Evolutionary conservation across 139 green algal species (phyloP).

Genomic region (Raphidocelis subcapitata): DNA sequence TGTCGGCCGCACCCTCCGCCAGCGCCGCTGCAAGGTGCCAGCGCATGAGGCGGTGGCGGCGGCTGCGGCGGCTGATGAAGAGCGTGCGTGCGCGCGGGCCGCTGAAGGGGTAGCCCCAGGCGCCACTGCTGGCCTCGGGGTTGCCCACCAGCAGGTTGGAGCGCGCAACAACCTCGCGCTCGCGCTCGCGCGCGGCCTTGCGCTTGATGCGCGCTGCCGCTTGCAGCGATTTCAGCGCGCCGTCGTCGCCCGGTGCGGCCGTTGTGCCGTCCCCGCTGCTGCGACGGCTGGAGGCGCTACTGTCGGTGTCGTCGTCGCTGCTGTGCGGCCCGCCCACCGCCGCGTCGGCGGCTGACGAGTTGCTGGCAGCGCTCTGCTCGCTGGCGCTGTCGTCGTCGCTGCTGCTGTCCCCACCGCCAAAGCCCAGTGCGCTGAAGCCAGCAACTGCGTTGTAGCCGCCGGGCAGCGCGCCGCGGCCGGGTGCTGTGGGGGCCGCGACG

Average conservation of each 20-base stretch:
- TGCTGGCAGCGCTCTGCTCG: no score
- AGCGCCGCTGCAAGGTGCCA: conserved; percentile 21
- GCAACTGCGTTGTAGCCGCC: conserved; percentile 25
- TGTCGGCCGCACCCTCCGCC: conserved; percentile 4
- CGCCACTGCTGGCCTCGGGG: conserved; percentile 6
- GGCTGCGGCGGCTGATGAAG: conserved; percentile 40
- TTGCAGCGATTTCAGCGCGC: not conserved
- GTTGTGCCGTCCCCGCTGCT: conserved; percentile 2
- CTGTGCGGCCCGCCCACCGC: no score
- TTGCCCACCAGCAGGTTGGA: not conserved
- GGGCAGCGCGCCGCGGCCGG: not conserved
- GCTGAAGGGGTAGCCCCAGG: conserved; percentile 58
- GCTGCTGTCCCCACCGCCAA: conserved; percentile 16
- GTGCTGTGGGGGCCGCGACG: not conserved
- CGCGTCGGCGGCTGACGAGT: no score
- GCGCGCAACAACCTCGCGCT: not conserved
- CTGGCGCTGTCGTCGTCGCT: conserved; percentile 4
- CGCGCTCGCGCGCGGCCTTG: not conserved
- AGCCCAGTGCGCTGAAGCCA: conserved; percentile 21
- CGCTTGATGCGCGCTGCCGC: not conserved
- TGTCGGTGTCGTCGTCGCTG: no score
- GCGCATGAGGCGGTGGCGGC: conserved; percentile 34
- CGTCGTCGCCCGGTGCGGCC: conserved; percentile 1
- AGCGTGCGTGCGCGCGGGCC: conserved; percentile 27
- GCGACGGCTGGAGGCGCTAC: no score